A percentile compares a stretch with the other conserved stretches of the same genome.
Evolutionary conservation across 306 rosid species (phyloP).

Genomic region (Abrus pulchellus): DNA sequence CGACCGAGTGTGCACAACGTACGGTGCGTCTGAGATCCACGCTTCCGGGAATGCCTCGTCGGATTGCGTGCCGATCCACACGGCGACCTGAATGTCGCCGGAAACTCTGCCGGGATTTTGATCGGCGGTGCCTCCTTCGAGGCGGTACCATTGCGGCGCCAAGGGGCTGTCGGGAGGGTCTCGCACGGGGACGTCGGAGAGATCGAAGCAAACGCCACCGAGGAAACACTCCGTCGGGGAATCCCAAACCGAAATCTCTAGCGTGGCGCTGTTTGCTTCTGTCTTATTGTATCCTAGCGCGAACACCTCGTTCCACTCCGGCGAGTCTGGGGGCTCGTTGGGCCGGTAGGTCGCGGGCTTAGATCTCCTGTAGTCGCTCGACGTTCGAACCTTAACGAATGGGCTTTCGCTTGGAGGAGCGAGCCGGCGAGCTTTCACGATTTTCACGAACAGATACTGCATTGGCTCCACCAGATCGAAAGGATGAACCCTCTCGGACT

Average conservation of each 20-base stretch:
- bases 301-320: slow-evolving; percentile 85
- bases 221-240: slow-evolving; percentile 66
- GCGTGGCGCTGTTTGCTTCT: slow-evolving; percentile 60
- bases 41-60: slow-evolving; percentile 62
- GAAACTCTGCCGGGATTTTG: slow-evolving; percentile 48
- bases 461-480: slow-evolving; percentile 89
- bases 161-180: slow-evolving; percentile 64
- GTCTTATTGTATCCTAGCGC: slow-evolving; percentile 64
- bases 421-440: slow-evolving; percentile 81
- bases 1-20: slow-evolving; percentile 58
- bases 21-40: slow-evolving; percentile 57
- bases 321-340: slow-evolving; percentile 74
- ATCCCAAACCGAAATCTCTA: slow-evolving; percentile 85
- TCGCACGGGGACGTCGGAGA: slow-evolving; percentile 60
- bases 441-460: slow-evolving; percentile 79
- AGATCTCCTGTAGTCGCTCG: slow-evolving; percentile 58
- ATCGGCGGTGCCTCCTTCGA: slow-evolving; percentile 57
- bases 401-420: slow-evolving; percentile 63
- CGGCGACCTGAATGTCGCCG: slow-evolving; percentile 59
- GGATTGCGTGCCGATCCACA: slow-evolving; percentile 63
- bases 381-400: slow-evolving; percentile 65
- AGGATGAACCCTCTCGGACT: slow-evolving; percentile 73
- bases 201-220: slow-evolving; percentile 81
- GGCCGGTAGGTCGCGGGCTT: slow-evolving; percentile 65
- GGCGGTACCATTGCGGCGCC: slow-evolving; percentile 66